These are phyloP conservation scores for Peniophora sp. DNA, from an alignment of 1,284 basidiomycete species.

Conservation along the genomic window DNA sequence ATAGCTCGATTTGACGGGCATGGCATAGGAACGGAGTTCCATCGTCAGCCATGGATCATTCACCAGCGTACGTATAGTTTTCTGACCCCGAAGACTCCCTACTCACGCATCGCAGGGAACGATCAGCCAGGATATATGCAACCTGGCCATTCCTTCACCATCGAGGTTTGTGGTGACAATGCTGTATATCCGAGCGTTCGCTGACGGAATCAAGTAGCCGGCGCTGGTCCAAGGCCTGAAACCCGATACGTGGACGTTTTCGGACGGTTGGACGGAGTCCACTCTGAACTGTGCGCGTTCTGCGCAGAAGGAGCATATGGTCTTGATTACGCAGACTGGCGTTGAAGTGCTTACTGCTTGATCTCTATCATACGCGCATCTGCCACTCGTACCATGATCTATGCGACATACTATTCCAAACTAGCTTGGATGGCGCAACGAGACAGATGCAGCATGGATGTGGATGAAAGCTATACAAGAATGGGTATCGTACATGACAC, in stretches of 20 bases:
- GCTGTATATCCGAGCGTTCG: slow-evolving; percentile 1
- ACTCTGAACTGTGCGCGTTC: slow-evolving; percentile 75
- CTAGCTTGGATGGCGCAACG: too few species aligned
- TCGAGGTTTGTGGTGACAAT: slow-evolving; percentile 57
- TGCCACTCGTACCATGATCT: too few species aligned
- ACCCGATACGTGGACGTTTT: slow-evolving; percentile 66
- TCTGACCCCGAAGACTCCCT: neutral
- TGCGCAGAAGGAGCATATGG: slow-evolving; percentile 84
- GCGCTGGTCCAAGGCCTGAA: slow-evolving; percentile 68
- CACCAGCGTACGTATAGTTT: slow-evolving; percentile 45
- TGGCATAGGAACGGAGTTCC: slow-evolving; percentile 82
- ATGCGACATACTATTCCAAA: too few species aligned
- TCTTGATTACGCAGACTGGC: slow-evolving; percentile 73
- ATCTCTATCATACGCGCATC: neutral
- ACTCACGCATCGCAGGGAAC: slow-evolving; percentile 44
- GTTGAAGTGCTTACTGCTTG: slow-evolving; percentile 53
- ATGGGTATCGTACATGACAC: slow-evolving; percentile 40
- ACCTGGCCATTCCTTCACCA: slow-evolving; percentile 84
- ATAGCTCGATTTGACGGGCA: slow-evolving; percentile 82
- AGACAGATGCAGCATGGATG: too few species aligned
- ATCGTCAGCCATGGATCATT: slow-evolving; percentile 78
- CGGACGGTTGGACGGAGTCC: slow-evolving; percentile 84
- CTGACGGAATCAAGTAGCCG: slow-evolving; percentile 39
- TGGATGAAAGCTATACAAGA: slow-evolving; percentile 23
- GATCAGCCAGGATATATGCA: slow-evolving; percentile 73